A percentile compares a stretch with the other conserved stretches of the same genome.
Evolutionary conservation across 2,329 filamentous ascomycete species (phyloP).

Genomic region (Chrysoporthe deuterocubensis): DNA sequence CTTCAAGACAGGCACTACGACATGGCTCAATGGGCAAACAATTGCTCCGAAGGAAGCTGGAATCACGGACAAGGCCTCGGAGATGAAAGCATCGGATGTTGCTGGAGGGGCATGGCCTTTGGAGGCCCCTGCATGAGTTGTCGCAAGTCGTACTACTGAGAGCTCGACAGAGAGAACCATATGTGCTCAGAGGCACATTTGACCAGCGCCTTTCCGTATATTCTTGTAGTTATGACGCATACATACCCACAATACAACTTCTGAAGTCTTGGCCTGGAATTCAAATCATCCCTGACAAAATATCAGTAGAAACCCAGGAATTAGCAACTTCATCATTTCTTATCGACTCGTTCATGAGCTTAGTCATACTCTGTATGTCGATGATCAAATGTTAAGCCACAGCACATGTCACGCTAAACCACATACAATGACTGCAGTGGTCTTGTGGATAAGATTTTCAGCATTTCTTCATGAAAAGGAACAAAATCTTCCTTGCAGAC

Average conservation of each 20-base stretch:
- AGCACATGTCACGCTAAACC: no score
- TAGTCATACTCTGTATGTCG: no score
- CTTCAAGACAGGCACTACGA: slow-evolving; percentile 22
- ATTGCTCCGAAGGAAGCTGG: slow-evolving; percentile 12
- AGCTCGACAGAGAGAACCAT: background rate
- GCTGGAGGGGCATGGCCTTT: background rate
- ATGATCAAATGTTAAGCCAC: no score
- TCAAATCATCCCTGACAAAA: background rate
- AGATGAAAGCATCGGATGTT: background rate
- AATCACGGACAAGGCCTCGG: background rate
- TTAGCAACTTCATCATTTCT: background rate
- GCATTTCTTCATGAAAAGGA: no score
- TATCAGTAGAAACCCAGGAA: background rate
- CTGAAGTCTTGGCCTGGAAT: background rate
- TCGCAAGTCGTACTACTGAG: background rate
- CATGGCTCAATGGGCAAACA: slow-evolving; percentile 23
- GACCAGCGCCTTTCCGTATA: background rate
- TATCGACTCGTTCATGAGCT: background rate
- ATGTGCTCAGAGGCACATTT: background rate
- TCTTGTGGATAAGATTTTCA: no score
- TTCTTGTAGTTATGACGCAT: background rate
- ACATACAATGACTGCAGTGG: no score
- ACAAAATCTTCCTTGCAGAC: no score
- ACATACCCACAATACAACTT: background rate
- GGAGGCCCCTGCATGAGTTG: background rate